These are phyloP conservation scores for Eragrostis nindensis DNA, from an alignment of 176 grass and related monocot species.

Conservation along the genomic window DNA sequence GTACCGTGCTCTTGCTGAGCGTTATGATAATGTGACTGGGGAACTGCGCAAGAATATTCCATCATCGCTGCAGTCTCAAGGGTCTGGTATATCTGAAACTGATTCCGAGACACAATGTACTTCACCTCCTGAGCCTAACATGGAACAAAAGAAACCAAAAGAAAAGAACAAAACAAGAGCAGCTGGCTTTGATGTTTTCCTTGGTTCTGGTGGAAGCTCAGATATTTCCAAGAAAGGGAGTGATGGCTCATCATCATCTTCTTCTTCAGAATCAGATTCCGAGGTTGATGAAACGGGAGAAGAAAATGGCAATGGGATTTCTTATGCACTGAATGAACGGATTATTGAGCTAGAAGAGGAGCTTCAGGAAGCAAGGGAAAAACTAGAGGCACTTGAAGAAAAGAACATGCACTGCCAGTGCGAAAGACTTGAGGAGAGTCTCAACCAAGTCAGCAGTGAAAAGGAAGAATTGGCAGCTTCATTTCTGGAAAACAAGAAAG, in stretches of 20 bases:
- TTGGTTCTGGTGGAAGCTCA: slow-evolving; percentile 52
- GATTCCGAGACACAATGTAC: slow-evolving; percentile 55
- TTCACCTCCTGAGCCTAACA: slow-evolving; percentile 40
- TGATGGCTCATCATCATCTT: slow-evolving; percentile 70
- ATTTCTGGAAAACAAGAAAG: slow-evolving; percentile 56
- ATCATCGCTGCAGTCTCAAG: slow-evolving; percentile 71
- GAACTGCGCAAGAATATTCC: slow-evolving; percentile 79
- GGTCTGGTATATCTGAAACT: slow-evolving; percentile 61
- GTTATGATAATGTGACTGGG: slow-evolving; percentile 95
- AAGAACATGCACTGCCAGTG: slow-evolving; percentile 48
- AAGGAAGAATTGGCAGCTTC: slow-evolving; percentile 58
- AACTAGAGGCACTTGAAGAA: slow-evolving; percentile 63
- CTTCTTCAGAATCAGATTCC: slow-evolving; percentile 69
- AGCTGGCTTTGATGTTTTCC: slow-evolving; percentile 60
- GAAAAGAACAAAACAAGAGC: slow-evolving; percentile 45
- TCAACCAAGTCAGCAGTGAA: slow-evolving; percentile 48
- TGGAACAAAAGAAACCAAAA: slow-evolving; percentile 43
- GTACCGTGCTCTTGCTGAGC: slow-evolving; percentile 92
- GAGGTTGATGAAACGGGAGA: slow-evolving; percentile 57
- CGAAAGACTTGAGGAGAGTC: slow-evolving; percentile 52
- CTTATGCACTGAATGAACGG: slow-evolving; percentile 53
- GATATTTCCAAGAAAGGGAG: slow-evolving; percentile 56
- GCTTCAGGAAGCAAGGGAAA: slow-evolving; percentile 62
- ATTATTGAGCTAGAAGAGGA: slow-evolving; percentile 80
- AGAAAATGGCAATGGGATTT: slow-evolving; percentile 53